Base-by-base conservation (phyloP, 192 early-diverging fungal genomes). In the Linnemannia zychae region DNA sequence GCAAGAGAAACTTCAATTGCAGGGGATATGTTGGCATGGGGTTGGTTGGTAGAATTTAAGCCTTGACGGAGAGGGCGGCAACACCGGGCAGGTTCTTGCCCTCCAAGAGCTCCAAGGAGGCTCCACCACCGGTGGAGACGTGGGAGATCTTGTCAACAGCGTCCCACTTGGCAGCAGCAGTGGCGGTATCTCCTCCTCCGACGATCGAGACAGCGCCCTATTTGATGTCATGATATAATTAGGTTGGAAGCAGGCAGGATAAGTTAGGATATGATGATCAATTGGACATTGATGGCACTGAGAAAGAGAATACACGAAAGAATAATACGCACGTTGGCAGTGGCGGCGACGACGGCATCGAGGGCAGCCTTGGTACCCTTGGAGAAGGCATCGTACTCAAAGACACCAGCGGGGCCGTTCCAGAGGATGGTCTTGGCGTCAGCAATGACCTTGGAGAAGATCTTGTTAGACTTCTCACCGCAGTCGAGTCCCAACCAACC, bases 321-420 rank as follows among this genome's bases (percentile, higher is more conserved):
- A 18, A 48, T 9, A 67, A 34, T 17, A 87, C 69, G 38, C 69
- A 80, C 81, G 52, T 93, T 91, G 46, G 95, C 89, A 76, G 96
- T 96, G 33, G 96, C 97, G 70, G 91, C 89, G 68, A 95, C 93
- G 48, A 97, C 94, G 37, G 97, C 97, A 75, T 98, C 95, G 86
- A 99, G 90, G 40, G 94, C 91, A 36, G 89, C 75, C 88, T 94
- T 95, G 75, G 98, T 98, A 68, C 98, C 97, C 4, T 76, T 80
- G 24, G 95, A 94, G 85, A 99, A 99, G 84, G 94, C 96, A n/a
- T 92, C 96, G 87, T 96, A 98, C 91, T 99, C 98, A 89, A 99
- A 99, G 47, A 99, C 98, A 82, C 98, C 98, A 82, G 96, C 93
- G 63, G 97, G 98, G 46, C 98, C 98, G 90, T 99, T 99, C 98